These are phyloP conservation scores for Fragilariopsis cylindrus DNA, from an alignment of 108 stramenopile species.

Conservation along the genomic window DNA sequence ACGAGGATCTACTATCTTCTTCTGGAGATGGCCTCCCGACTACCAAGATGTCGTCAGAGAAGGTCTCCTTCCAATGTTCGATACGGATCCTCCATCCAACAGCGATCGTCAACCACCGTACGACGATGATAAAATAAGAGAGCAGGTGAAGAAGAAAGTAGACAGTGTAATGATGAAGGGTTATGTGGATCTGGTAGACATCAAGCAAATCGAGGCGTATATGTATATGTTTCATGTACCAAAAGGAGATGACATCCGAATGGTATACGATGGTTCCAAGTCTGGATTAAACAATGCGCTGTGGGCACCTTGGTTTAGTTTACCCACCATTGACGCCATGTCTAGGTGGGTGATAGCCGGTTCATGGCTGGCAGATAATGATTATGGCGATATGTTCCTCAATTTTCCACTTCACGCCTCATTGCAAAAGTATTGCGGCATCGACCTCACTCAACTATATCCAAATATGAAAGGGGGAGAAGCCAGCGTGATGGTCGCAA, in stretches of 20 bases:
- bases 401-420: conserved; percentile 34
- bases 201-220: neutral
- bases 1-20: no score
- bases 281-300: conserved; percentile 36
- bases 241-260: conserved; percentile 37
- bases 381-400: conserved; percentile 52
- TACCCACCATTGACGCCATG: conserved; percentile 36
- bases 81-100: neutral
- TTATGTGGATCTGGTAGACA: neutral
- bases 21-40: no score
- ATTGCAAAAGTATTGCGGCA: neutral
- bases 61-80: neutral
- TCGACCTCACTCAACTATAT: conserved; percentile 19
- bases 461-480: neutral
- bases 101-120: neutral
- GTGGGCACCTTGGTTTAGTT: conserved; percentile 36
- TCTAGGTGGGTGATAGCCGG: conserved; percentile 17
- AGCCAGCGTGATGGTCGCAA: conserved; percentile 10
- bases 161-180: neutral
- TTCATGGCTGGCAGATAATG: conserved; percentile 25
- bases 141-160: neutral
- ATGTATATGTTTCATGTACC: conserved; percentile 33
- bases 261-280: conserved; percentile 47
- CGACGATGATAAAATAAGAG: conserved; percentile 2
- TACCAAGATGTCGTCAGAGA: no score